These are phyloP conservation scores for Aspergillus kassunensis DNA, from an alignment of 495 filamentous ascomycete genomes.

Conservation along the genomic window DNA sequence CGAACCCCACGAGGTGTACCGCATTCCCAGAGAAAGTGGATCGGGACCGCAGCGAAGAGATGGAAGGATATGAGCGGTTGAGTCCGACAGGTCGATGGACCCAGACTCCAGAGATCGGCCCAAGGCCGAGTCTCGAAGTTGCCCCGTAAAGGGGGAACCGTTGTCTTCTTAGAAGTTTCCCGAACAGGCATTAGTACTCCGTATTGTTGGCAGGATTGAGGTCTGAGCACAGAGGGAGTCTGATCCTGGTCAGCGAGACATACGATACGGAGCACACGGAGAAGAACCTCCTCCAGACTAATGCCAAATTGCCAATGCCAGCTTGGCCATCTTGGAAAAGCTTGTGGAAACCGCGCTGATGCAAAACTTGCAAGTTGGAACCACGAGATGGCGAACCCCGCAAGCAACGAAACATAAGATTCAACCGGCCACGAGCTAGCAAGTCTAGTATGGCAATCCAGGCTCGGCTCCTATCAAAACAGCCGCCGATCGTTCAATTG, in stretches of 20 bases:
- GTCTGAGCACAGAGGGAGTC: too few relatives aligned
- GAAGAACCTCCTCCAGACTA: too few relatives aligned
- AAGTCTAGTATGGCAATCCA: slow-evolving; percentile 7
- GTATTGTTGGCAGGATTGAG: too few relatives aligned
- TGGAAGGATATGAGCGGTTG: neutral
- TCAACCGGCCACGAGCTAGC: neutral
- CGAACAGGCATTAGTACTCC: too few relatives aligned
- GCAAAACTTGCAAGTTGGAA: too few relatives aligned
- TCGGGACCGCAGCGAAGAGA: neutral
- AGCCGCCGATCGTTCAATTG: neutral
- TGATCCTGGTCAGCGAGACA: too few relatives aligned
- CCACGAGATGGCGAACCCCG: slow-evolving; percentile 8
- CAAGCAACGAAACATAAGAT: slow-evolving; percentile 3
- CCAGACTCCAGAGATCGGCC: neutral
- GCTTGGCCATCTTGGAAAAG: too few relatives aligned
- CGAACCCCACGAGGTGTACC: slow-evolving; percentile 5
- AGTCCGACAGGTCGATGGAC: neutral
- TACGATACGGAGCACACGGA: too few relatives aligned
- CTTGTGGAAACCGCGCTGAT: too few relatives aligned
- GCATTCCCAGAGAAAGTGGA: neutral
- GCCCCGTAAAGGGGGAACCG: neutral
- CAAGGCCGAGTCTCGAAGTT: neutral
- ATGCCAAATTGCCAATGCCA: too few relatives aligned
- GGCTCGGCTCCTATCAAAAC: neutral
- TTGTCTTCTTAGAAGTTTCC: neutral